These are phyloP conservation scores for Stagonosporopsis vannaccii DNA, from an alignment of 2,329 filamentous ascomycete genomes.

Conservation along the genomic window DNA sequence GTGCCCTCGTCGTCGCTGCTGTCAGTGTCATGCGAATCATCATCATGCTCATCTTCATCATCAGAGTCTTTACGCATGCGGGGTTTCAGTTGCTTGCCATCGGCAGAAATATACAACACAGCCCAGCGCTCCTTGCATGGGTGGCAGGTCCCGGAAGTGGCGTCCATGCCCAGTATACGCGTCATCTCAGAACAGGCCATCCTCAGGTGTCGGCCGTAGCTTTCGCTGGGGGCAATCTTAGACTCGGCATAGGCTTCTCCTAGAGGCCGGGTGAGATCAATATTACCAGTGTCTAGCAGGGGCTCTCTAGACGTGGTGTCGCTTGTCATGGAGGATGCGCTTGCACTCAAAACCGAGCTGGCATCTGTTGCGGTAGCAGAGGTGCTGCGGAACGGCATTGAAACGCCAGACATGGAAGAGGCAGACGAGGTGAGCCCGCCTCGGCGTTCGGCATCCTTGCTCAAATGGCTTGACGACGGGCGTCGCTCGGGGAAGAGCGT, in stretches of 20 bases:
- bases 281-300: slow-evolving; percentile 58
- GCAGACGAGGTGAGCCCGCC: slow-evolving; percentile 56
- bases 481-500: slow-evolving; percentile 80
- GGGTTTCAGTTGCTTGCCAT: slow-evolving; percentile 73
- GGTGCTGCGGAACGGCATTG: slow-evolving; percentile 59
- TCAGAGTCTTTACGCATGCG: slow-evolving; percentile 76
- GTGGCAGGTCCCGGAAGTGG: slow-evolving; percentile 72
- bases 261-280: slow-evolving; percentile 30
- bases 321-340: slow-evolving; percentile 74
- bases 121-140: slow-evolving; percentile 86
- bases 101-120: slow-evolving; percentile 77
- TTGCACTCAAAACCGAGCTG: slow-evolving; percentile 75
- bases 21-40: slow-evolving; percentile 61
- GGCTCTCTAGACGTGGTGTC: slow-evolving; percentile 74
- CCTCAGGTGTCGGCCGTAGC: slow-evolving; percentile 62
- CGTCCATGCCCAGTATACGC: slow-evolving; percentile 69
- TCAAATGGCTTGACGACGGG: slow-evolving; percentile 63
- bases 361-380: slow-evolving; percentile 65
- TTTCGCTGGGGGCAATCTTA: slow-evolving; percentile 58
- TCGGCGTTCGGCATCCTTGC: slow-evolving; percentile 55
- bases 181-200: slow-evolving; percentile 75
- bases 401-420: slow-evolving; percentile 59
- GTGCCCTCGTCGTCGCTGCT: slow-evolving; percentile 56
- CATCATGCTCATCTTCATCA: slow-evolving; percentile 68
- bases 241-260: slow-evolving; percentile 45